Evolutionary conservation across 495 filamentous ascomycete genomes (phyloP).

Genomic region (Annulohypoxylon maeteangense): DNA sequence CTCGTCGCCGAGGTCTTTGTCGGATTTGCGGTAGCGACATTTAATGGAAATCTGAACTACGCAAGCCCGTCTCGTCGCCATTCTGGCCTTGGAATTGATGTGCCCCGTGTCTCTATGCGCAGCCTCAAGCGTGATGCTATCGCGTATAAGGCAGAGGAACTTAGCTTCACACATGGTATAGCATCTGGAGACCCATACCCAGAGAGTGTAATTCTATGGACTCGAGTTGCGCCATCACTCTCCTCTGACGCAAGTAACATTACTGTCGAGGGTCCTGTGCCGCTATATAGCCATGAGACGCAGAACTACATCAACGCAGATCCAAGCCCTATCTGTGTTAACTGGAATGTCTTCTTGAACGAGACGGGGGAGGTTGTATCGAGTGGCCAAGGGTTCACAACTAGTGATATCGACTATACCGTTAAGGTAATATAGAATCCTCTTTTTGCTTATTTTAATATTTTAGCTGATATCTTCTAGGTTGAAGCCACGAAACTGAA

Average conservation of each 20-base stretch:
- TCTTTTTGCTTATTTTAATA: neutral
- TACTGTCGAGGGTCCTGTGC: constrained; percentile 64
- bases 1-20: constrained; percentile 23
- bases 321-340: constrained; percentile 67
- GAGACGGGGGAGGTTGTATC: constrained; percentile 43
- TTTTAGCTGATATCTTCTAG: constrained; percentile 39
- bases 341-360: constrained; percentile 60
- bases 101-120: constrained; percentile 54
- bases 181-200: constrained; percentile 76
- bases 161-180: constrained; percentile 75
- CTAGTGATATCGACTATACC: constrained; percentile 75
- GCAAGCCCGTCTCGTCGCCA: constrained; percentile 68
- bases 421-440: constrained; percentile 62
- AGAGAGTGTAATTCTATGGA: constrained; percentile 74
- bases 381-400: constrained; percentile 65
- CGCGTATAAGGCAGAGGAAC: constrained; percentile 60
- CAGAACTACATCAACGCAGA: constrained; percentile 60
- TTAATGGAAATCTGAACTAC: constrained; percentile 67
- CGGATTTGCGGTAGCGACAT: constrained; percentile 27
- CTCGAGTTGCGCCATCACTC: constrained; percentile 66
- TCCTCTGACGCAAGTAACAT: constrained; percentile 66
- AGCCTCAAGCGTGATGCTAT: constrained; percentile 63
- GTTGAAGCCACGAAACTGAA: constrained; percentile 68
- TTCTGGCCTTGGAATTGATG: constrained; percentile 64
- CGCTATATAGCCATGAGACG: constrained; percentile 66